Evolutionary conservation across 768 basidiomycete genomes (phyloP).

Genomic region (Tricholoma sp.): DNA sequence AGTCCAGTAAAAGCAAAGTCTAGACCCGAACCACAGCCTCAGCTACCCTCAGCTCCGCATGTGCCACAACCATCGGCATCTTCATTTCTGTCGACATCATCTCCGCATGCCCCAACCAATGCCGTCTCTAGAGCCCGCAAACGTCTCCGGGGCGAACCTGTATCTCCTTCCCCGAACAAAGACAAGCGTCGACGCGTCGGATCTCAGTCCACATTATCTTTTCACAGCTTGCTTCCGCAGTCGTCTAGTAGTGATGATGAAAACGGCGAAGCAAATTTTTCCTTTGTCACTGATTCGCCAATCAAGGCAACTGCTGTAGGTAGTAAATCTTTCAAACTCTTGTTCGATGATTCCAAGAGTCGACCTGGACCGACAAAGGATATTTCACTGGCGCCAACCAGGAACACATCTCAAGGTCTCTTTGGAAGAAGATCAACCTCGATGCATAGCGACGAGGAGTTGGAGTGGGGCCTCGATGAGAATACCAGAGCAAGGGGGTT

Average conservation of each 20-base stretch:
- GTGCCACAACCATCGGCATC: conserved; percentile 13
- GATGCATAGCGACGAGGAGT: conserved; percentile 8
- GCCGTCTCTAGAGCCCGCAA: conserved; percentile 71
- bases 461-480: conserved; percentile 5
- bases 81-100: conserved; percentile 16
- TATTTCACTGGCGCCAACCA: conserved; percentile 6
- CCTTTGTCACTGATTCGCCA: conserved; percentile 69
- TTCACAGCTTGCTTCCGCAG: conserved; percentile 28
- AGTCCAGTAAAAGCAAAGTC: conserved; percentile 36
- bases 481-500: not conserved
- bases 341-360: conserved; percentile 50
- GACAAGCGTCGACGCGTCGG: conserved; percentile 61
- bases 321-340: conserved; percentile 52
- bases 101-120: conserved; percentile 27
- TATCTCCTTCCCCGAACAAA: conserved; percentile 78
- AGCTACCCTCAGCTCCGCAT: conserved; percentile 34
- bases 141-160: conserved; percentile 75
- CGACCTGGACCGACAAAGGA: conserved; percentile 5
- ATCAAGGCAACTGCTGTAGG: conserved; percentile 52
- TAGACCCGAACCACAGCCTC: conserved; percentile 30
- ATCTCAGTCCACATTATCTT: conserved; percentile 34
- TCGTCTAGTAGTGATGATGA: conserved; percentile 30
- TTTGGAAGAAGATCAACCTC: conserved; percentile 8
- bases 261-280: conserved; percentile 32
- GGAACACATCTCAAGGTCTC: conserved; percentile 8